Evolutionary conservation across 2,329 filamentous ascomycete genomes (phyloP), one percentile per base, ranked within the genome.

Genomic region (Fusarium sp.): DNA sequence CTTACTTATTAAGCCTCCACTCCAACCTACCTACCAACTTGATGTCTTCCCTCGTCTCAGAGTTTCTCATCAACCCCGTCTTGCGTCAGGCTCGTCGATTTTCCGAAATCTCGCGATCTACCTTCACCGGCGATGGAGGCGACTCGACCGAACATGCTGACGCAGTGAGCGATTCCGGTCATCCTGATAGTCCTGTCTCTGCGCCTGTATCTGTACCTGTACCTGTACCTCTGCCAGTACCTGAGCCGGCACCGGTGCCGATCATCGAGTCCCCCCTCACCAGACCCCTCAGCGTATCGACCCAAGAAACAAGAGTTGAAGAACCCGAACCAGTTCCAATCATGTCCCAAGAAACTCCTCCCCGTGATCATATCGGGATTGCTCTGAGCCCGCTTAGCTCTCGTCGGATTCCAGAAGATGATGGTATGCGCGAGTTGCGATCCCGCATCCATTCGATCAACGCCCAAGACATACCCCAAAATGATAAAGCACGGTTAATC

Each of bases 351-450:
- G 72, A 66, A 42, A 64, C 75, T 26, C 68, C 78, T 16, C 60
- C 77, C 11, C 80, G 72, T 33, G 81, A 83, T 51, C 81, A 80
- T 53, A 78, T 83, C 18, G 78, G 79, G 47, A 79, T 81, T 55
- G 77, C 79, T 16, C 60, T 79, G 63, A 78, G 76, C 45, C 76
- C 80, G 14, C 72, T 66, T 60, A 80, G 76, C 65, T 77, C 74
- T 53, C 79, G 78, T 20, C 79, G 76, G 42, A 81, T 94, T 44
- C 93, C 93, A 3, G 93, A 92, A 78, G 92, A 95, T 78, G 93
- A 96, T 84, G 93, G 93, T 48, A 95, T 94, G 91, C 85, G 88
- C 24, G 81, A 83, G 61, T 81, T 95, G 75, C 87, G 93, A 75
- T 86, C 84, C 71, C 89, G 89, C 70, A 94, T 96, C 72, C 86